Base-by-base conservation (phyloP, 371 early-diverging fungal species). In the Mortierella polycephala region DNA sequence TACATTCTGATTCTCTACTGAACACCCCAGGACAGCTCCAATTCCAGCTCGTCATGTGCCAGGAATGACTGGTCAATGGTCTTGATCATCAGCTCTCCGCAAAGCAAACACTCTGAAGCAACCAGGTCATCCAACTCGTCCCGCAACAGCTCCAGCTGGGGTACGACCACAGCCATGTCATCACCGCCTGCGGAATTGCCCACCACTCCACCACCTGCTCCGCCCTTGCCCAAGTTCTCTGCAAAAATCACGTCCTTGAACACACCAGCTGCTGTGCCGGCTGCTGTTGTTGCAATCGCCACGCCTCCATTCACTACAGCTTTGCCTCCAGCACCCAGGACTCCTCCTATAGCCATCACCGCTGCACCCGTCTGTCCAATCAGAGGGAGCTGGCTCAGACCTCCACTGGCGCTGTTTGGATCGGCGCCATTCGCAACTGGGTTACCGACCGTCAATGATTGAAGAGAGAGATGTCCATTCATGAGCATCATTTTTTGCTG, bases 21-120 rank as follows among this genome's bases (percentile, higher is more conserved):
- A 30, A 91, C 77, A 12, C 84, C 81, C 92, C 92, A 91, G 16
- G 85, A 82, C 58, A 76, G 59, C 41, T 85, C 73, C 12, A 79
- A 63, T 1, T 90, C 92, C 8, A 64, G 69, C 55, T 90, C 91
- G 20, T 89, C 88, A 23, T 70, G 62, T 9, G 74, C 71, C 45
- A 94, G 75, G 69, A 96, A 93, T 10, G 94, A 93, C 67, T 87
- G 84, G 53, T 90, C 92, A 46, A 96, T 90, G 16, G 89, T 86
- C 69, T 88, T 88, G 75, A 96, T 94, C 92, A 95, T 95, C 39
- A 91, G 75, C 59, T 96, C 96, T 18, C 96, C 95, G 55, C 97
- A 97, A 9, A 95, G 79, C 11, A 89, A 81, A 81, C 97, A 97
- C 75, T 97, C 96, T 7, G 87, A 85, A 1, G 95, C 94, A 1